Percentiles rank a stretch among this genome's conserved stretches.
These are phyloP conservation scores for Fibroporia radiculosa DNA, from an alignment of 768 basidiomycete genomes.

Conservation along the genomic window DNA sequence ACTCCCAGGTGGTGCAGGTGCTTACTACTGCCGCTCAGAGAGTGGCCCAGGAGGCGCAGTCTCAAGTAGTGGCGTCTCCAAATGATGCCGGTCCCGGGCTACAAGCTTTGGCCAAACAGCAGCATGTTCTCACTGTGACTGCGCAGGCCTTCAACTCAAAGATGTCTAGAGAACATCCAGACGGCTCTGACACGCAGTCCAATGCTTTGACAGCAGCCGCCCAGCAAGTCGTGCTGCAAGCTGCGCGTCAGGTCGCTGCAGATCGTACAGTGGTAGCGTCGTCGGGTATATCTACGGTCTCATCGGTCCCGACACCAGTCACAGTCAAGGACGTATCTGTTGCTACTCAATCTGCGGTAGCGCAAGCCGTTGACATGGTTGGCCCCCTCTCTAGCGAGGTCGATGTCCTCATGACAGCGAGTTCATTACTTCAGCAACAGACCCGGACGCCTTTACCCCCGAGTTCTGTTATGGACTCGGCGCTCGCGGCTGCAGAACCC, in stretches of 20 bases:
- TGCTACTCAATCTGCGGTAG: conserved; percentile 71
- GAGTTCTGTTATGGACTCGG: background rate
- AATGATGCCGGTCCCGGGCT: conserved; percentile 39
- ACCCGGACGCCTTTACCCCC: conserved; percentile 13
- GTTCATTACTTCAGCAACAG: conserved; percentile 41
- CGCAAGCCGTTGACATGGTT: conserved; percentile 72
- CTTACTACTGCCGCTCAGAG: conserved; percentile 71
- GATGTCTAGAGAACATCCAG: conserved; percentile 42
- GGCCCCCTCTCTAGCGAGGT: conserved; percentile 70
- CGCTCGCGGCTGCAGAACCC: conserved; percentile 20
- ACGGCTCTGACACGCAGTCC: conserved; percentile 36
- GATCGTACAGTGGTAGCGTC: conserved; percentile 39
- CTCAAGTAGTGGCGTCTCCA: conserved; percentile 53
- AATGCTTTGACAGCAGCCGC: conserved; percentile 66
- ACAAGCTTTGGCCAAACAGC: conserved; percentile 72
- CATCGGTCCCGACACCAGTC: conserved; percentile 27
- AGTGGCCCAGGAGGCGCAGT: conserved; percentile 67
- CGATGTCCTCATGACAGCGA: conserved; percentile 72
- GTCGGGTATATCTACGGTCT: conserved; percentile 28
- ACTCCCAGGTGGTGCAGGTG: conserved; percentile 72
- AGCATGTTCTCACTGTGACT: conserved; percentile 64
- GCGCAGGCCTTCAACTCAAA: conserved; percentile 73
- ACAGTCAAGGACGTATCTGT: conserved; percentile 52
- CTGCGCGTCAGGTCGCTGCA: conserved; percentile 52
- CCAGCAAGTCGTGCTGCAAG: conserved; percentile 75